A percentile compares a stretch with the other conserved stretches of the same genome.
Conservation (phyloP, 345 rosid genomes). For the Cardiospermum halicacabum region DNA sequence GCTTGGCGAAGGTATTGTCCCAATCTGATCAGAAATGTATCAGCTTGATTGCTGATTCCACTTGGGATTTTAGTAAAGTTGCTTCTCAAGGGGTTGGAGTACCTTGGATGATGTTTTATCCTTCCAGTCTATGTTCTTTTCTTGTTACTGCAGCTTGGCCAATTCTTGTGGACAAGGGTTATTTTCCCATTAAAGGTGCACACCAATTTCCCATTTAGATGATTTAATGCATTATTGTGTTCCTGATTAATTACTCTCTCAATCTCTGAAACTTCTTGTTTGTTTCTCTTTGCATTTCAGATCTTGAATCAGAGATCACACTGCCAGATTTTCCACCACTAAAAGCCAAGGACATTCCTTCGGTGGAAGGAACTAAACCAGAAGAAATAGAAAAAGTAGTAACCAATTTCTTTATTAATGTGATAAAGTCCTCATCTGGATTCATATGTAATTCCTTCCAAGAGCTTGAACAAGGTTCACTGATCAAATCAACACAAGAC, state of each 20-base stretch:
- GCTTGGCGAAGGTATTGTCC: slow-evolving; percentile 18
- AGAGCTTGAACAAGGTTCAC: slow-evolving; percentile 24
- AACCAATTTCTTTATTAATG: background rate
- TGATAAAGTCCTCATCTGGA: slow-evolving; percentile 26
- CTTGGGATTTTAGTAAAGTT: slow-evolving; percentile 26
- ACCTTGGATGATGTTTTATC: slow-evolving; percentile 18
- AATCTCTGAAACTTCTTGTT: background rate
- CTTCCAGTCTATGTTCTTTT: slow-evolving; percentile 27
- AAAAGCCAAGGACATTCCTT: slow-evolving; percentile 39
- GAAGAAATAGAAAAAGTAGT: slow-evolving; percentile 15
- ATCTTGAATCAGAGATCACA: slow-evolving; percentile 19
- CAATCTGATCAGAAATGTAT: slow-evolving; percentile 11
- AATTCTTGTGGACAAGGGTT: slow-evolving; percentile 19
- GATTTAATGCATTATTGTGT: too few relatives aligned
- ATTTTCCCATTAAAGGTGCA: slow-evolving; percentile 30
- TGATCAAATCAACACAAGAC: background rate
- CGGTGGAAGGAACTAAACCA: slow-evolving; percentile 1
- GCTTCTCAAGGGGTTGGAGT: slow-evolving; percentile 23
- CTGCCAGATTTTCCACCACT: slow-evolving; percentile 30
- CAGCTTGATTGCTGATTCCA: slow-evolving; percentile 32
- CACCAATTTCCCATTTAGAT: too few relatives aligned
- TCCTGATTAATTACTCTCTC: too few relatives aligned
- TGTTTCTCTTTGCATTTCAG: slow-evolving; percentile 5
- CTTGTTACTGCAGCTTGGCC: slow-evolving; percentile 24
- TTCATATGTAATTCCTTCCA: slow-evolving; percentile 30